Conservation (phyloP, 163 green algal species). For the Chlorella variabilis region DNA sequence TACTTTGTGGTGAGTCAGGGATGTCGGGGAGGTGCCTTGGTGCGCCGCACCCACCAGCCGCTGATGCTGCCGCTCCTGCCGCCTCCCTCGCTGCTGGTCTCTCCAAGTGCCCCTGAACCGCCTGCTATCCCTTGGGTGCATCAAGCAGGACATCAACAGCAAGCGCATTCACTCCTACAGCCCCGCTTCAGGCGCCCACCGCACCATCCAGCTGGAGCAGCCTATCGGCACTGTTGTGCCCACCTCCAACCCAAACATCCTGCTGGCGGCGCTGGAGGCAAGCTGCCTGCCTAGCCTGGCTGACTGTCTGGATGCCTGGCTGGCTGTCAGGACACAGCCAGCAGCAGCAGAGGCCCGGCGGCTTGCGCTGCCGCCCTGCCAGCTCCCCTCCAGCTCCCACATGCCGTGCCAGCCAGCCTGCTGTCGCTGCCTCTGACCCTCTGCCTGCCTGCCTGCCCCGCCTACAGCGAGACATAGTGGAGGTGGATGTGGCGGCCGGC, state of each 20-base stretch:
- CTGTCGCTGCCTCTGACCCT: background rate
- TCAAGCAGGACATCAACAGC: slow-evolving; percentile 54
- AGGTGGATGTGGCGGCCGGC: slow-evolving; percentile 25
- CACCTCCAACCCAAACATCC: slow-evolving; percentile 30
- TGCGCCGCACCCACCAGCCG: background rate
- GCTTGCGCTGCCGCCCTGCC: too few relatives aligned
- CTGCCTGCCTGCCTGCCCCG: background rate
- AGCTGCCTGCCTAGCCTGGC: background rate
- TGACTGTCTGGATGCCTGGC: background rate
- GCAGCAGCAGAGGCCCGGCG: too few relatives aligned
- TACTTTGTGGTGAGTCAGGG: slow-evolving; percentile 52
- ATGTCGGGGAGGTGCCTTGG: background rate
- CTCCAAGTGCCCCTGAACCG: background rate
- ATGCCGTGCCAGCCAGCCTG: background rate
- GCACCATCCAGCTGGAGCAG: slow-evolving; percentile 23
- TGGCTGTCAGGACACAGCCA: too few relatives aligned
- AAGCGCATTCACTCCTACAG: slow-evolving; percentile 33
- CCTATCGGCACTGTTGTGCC: slow-evolving; percentile 33
- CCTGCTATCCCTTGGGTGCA: too few relatives aligned
- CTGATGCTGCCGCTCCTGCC: background rate
- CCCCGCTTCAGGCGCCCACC: background rate
- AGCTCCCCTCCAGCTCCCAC: too few relatives aligned
- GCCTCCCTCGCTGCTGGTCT: background rate
- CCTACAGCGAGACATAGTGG: slow-evolving; percentile 22
- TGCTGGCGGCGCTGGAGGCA: slow-evolving; percentile 38